Evolutionary conservation across 768 basidiomycete species (phyloP).

Genomic region (Suillus subluteus): DNA sequence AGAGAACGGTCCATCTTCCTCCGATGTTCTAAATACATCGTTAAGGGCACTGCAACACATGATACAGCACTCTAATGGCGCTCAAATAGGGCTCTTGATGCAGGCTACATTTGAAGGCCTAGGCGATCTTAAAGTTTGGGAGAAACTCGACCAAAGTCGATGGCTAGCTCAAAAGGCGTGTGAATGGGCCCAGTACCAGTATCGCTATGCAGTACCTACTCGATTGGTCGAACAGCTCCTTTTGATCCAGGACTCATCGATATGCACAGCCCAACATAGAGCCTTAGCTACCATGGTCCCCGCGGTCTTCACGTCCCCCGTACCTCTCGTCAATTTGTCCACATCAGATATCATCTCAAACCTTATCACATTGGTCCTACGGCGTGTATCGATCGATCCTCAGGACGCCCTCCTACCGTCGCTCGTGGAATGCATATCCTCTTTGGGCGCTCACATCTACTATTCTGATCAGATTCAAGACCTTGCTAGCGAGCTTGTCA

Average conservation of each 20-base stretch:
- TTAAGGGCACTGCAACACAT: conserved; percentile 74
- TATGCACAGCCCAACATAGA: conserved; percentile 53
- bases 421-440: conserved; percentile 77
- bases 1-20: conserved; percentile 76
- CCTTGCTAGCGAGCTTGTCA: conserved; percentile 81
- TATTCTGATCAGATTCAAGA: conserved; percentile 97
- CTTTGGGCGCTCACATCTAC: conserved; percentile 89
- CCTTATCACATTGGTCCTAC: conserved; percentile 73
- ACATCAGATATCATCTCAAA: conserved; percentile 88
- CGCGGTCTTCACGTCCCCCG: conserved; percentile 79
- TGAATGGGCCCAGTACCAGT: conserved; percentile 93
- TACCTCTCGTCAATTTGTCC: conserved; percentile 85
- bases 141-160: conserved; percentile 67
- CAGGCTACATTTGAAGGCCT: conserved; percentile 74
- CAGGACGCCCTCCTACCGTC: conserved; percentile 67
- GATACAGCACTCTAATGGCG: conserved; percentile 73
- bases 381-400: conserved; percentile 62
- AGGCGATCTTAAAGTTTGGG: conserved; percentile 66
- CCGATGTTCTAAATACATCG: conserved; percentile 75
- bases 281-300: conserved; percentile 80
- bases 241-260: conserved; percentile 56
- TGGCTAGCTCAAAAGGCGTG: conserved; percentile 80
- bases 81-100: conserved; percentile 73
- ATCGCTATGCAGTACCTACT: conserved; percentile 88
- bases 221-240: conserved; percentile 79